Conservation (phyloP, 2,329 filamentous ascomycete genomes). For the Monosporascus sp. region DNA sequence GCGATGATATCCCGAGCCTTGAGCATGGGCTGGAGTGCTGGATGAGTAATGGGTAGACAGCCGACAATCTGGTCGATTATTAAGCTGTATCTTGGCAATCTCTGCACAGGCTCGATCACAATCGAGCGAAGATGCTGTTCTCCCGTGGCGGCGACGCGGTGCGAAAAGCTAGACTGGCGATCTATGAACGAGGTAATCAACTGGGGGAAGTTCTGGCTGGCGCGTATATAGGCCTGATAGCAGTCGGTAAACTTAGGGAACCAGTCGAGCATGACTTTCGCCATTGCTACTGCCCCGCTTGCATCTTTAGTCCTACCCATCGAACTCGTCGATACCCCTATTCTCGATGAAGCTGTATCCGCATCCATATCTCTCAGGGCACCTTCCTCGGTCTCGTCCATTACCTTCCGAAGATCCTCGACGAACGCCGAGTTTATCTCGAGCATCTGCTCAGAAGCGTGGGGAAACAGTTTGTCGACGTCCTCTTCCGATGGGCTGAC, state of each 20-base stretch:
- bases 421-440: conserved; percentile 78
- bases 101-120: conserved; percentile 92
- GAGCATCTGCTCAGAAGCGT: conserved; percentile 73
- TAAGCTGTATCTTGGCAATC: conserved; percentile 88
- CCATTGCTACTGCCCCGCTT: conserved; percentile 72
- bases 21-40: conserved; percentile 75
- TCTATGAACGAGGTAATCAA: conserved; percentile 75
- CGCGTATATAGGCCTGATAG: conserved; percentile 89
- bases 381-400: conserved; percentile 79
- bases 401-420: conserved; percentile 65
- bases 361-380: conserved; percentile 71
- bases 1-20: conserved; percentile 91
- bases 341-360: conserved; percentile 40
- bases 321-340: conserved; percentile 36
- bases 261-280: conserved; percentile 80
- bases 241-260: conserved; percentile 88
- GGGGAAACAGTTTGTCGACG: conserved; percentile 73
- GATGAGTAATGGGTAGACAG: conserved; percentile 79
- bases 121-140: conserved; percentile 88
- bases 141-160: conserved; percentile 73
- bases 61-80: conserved; percentile 94
- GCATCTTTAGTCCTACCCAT: conserved; percentile 57
- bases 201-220: conserved; percentile 81
- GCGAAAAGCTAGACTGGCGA: conserved; percentile 75
- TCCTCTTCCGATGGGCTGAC: conserved; percentile 68